Base-by-base conservation (phyloP, 352 stramenopile species). In the Paralagenidium karlingii region DNA sequence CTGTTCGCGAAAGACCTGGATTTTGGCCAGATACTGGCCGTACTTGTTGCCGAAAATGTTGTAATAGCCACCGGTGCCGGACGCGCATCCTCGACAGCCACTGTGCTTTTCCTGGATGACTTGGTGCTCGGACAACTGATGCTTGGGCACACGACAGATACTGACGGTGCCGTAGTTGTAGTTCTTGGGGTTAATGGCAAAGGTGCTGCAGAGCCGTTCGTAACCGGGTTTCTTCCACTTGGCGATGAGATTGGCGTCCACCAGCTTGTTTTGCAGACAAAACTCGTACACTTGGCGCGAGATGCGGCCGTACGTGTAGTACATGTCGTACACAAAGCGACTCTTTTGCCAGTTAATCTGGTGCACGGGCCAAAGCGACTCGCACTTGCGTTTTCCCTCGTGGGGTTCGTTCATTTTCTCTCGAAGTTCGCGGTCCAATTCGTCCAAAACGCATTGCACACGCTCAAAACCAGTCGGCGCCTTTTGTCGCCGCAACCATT, bases 21-120 rank as follows among this genome's bases (percentile, higher is more conserved):
- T 96, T 8, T 84, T 68, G 0, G 95, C 96, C 24, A 99, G 71
- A 57, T 97, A 90, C 76, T 99, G 95, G 3, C 95, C 96, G 62
- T 99, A 99, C 60, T 99, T 99, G 63, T 98, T 99, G 31, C 95
- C 95, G 60, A 99, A 99, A 51, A 99, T 98, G 69, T 99, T 99
- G 42, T 90, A 71, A 48, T 80, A 86, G 4, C 86, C 86, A 15
- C 85, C 92, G 0, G 82, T 75, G 0, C 95, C 95, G 0, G 83
- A 97, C 0, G 94, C 92, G 54, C 96, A 99, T 8, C 96, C 96
- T 19, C 85, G 60, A 60, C 96, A 99, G n/a, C 96, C 96, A 22
- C 91, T 98, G 47, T 94, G 96, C 13, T 94, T 87, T 45, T 94
- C 82, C 51, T 95, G 81, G 34, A 96, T 58, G 25, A 85, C 59